Evolutionary conservation across 2,329 filamentous ascomycete genomes (phyloP).

Genomic region (Epichloe brachyelytri): DNA sequence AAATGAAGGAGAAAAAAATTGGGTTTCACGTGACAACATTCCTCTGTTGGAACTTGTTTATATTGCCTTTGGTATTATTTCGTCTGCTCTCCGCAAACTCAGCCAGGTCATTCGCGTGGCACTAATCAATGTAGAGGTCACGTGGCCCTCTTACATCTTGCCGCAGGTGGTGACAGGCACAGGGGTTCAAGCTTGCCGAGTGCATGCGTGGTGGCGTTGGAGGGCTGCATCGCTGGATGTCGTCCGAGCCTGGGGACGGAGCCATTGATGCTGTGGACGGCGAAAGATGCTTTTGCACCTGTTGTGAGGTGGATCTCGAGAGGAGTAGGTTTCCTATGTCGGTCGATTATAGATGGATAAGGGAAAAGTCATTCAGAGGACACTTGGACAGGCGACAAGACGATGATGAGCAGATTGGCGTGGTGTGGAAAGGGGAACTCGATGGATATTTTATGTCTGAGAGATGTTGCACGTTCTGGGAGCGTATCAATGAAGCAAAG

Average conservation of each 20-base stretch:
- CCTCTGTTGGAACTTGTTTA: background rate
- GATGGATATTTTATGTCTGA: background rate
- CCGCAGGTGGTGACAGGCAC: background rate
- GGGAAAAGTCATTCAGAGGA: background rate
- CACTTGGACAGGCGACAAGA: background rate
- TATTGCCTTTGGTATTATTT: background rate
- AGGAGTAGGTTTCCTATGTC: background rate
- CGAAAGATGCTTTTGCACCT: background rate
- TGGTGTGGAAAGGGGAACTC: background rate
- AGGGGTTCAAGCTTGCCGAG: background rate
- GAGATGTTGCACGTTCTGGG: background rate
- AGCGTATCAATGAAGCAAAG: background rate
- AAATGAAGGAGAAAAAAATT: background rate
- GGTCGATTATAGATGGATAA: background rate
- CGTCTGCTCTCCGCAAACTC: background rate
- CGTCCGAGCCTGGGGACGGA: background rate
- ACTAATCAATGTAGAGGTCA: background rate
- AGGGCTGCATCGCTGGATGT: constrained; percentile 4
- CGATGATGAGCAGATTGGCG: background rate
- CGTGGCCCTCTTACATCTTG: background rate
- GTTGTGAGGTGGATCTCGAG: background rate
- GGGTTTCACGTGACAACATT: background rate
- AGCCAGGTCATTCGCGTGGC: background rate
- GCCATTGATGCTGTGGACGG: background rate
- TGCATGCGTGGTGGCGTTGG: background rate